Base-by-base conservation (phyloP, 2,329 filamentous ascomycete genomes). In the Juglanconis sp. region DNA sequence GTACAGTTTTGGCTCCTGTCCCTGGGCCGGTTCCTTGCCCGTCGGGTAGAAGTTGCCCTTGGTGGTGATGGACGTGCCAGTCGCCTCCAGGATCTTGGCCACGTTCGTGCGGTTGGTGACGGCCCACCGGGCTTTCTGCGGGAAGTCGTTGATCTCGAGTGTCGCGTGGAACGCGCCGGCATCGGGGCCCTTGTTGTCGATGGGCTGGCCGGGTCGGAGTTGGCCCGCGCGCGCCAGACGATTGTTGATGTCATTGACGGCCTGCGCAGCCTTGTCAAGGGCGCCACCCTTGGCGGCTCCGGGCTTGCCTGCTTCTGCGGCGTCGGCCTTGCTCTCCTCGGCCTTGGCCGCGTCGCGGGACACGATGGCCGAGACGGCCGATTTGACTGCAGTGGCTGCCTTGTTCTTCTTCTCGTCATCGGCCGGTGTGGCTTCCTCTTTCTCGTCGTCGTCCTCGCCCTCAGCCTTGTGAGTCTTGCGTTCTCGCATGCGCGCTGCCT, bases 31-130 rank as follows among this genome's bases (percentile, higher is more conserved):
- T 66, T 91, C 88, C 72, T 96, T 96, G 65, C 92, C 93, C 1
- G 86, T 70, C 1, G 88, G 75, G 69, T 98, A 98, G 74, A 92
- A 98, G 63, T 84, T 95, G 66, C 95, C 95, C 79, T 99, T 99
- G 49, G 92, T 97, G 0, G 95, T 99, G 73, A 99, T 99, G 6
- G 92, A 96, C 1, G 93, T 96, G 46, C 92, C 94, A 0, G 94
- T 97, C 9, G 91, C 86, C 71, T 99, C 95, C 65, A 99, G 83
- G 68, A 99, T 97, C 81, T 98, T 99, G 67, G 94, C 93, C 60
- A 99, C 95, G 70, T 99, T 99, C 40, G 95, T 98, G 65, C 95
- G 87, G 74, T 99, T 99, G 44, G 95, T 99, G 77, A 99, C 95
- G 10, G 92, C 94, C 95, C 95, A 99, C 68, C 95, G 87, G 65